phyloP scores from a whole-genome alignment of 148 eudicot genomes.

The Rhododendron griersonianum region DNA sequence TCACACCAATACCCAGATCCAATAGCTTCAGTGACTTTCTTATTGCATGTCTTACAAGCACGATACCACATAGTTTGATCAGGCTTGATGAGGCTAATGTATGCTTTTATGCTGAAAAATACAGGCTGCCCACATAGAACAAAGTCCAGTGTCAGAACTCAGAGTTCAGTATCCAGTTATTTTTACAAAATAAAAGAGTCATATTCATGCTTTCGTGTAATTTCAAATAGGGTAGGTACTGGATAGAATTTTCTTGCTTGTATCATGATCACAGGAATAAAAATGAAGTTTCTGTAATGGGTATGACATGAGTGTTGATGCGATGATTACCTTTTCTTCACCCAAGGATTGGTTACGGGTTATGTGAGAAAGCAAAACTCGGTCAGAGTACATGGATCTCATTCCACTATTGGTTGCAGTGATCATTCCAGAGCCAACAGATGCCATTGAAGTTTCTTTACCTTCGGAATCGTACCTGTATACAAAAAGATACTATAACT shows the following conservation, averaged over 20 bases:
- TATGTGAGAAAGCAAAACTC: conserved; percentile 64
- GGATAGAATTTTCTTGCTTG: not conserved
- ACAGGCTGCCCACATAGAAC: conserved; percentile 53
- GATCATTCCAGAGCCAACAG: conserved; percentile 76
- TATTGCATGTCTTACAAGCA: conserved; percentile 93
- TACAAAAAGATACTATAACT: not conserved
- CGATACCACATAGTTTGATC: conserved; percentile 95
- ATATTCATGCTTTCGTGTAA: not conserved
- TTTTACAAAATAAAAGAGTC: not conserved
- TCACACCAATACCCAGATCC: conserved; percentile 97
- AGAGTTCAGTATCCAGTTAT: not conserved
- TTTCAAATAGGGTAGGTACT: not conserved
- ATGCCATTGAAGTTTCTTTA: conserved; percentile 75
- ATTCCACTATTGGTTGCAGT: conserved; percentile 43
- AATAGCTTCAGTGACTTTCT: conserved; percentile 86
- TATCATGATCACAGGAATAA: not conserved
- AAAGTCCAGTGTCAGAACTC: conserved; percentile 4
- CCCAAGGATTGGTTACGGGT: conserved; percentile 67
- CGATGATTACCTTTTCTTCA: conserved; percentile 66
- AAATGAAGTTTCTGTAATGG: not conserved
- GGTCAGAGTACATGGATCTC: conserved; percentile 62
- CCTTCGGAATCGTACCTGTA: conserved; percentile 90
- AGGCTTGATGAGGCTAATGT: conserved; percentile 67
- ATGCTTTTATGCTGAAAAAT: conserved; percentile 67
- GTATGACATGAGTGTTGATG: not conserved